phyloP scores from a whole-genome alignment of 1,284 basidiomycete species.

The Termitomyces sp. region DNA sequence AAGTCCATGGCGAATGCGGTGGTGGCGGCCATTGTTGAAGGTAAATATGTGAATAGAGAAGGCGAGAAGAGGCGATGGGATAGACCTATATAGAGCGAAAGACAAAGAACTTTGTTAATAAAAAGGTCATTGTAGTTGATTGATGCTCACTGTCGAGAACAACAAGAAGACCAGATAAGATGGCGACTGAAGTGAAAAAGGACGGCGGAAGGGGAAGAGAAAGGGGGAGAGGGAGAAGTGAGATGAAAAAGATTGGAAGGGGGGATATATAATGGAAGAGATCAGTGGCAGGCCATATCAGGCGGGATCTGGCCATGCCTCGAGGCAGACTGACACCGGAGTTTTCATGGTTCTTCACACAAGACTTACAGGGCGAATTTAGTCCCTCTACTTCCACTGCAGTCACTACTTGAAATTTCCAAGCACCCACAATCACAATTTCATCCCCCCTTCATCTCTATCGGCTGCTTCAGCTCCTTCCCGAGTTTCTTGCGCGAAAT shows the following conservation, averaged over 20 bases:
- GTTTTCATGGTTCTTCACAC: constrained; percentile 12
- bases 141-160: constrained; percentile 17
- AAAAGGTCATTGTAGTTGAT: constrained; percentile 9
- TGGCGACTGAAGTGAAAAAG: constrained; percentile 33
- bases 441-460: constrained; percentile 18
- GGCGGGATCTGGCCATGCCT: constrained; percentile 17
- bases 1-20: constrained; percentile 38
- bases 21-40: constrained; percentile 16
- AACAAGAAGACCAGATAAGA: constrained; percentile 19
- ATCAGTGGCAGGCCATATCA: constrained; percentile 15
- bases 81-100: constrained; percentile 18
- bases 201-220: constrained; percentile 24
- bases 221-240: constrained; percentile 26
- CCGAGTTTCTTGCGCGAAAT: background rate
- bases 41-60: constrained; percentile 15
- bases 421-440: constrained; percentile 5
- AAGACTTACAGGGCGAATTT: background rate
- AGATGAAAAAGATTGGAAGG: constrained; percentile 23
- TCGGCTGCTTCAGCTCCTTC: background rate
- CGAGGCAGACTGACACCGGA: constrained; percentile 20
- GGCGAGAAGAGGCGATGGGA: constrained; percentile 19
- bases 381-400: constrained; percentile 2
- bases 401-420: background rate
- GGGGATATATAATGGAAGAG: constrained; percentile 21
- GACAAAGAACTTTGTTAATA: constrained; percentile 14